Conservation (phyloP, 2,329 filamentous ascomycete genomes). For the Colletotrichum tabaci region DNA sequence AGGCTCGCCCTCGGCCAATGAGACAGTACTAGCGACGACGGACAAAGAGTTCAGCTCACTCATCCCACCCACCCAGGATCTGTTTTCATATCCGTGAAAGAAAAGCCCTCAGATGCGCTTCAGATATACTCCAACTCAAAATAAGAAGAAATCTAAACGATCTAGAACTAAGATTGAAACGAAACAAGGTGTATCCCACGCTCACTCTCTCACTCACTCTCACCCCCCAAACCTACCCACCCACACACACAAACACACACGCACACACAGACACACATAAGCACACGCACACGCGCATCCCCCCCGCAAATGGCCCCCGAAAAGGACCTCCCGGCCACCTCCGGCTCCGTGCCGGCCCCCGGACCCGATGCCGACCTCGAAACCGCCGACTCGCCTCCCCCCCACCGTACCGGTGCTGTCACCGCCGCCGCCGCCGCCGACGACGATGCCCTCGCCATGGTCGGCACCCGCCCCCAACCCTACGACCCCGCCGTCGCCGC, state of each 20-base stretch:
- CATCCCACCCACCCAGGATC: not conserved
- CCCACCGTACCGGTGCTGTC: not conserved
- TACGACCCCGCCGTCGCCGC: conserved; percentile 70
- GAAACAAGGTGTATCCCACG: not conserved
- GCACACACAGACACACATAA: not conserved
- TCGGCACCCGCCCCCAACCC: conserved; percentile 68
- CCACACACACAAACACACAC: not conserved
- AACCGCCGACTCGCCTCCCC: not conserved
- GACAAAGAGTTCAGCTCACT: conserved; percentile 33
- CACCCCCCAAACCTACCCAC: too few species aligned
- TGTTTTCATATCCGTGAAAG: not conserved
- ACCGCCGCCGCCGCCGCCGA: conserved; percentile 7
- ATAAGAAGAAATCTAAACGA: not conserved
- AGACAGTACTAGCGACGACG: not conserved
- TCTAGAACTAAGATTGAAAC: not conserved
- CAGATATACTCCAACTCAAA: not conserved
- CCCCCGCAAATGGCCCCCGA: conserved; percentile 29
- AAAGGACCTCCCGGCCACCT: conserved; percentile 15
- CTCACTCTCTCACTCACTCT: too few species aligned
- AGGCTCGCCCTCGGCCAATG: not conserved
- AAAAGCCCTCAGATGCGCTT: not conserved
- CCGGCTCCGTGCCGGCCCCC: conserved; percentile 14
- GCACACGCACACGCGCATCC: not conserved
- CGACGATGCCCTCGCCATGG: conserved; percentile 71
- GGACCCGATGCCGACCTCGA: conserved; percentile 20